Conservation (phyloP, 768 basidiomycete species). For the Suillus occidentalis region DNA sequence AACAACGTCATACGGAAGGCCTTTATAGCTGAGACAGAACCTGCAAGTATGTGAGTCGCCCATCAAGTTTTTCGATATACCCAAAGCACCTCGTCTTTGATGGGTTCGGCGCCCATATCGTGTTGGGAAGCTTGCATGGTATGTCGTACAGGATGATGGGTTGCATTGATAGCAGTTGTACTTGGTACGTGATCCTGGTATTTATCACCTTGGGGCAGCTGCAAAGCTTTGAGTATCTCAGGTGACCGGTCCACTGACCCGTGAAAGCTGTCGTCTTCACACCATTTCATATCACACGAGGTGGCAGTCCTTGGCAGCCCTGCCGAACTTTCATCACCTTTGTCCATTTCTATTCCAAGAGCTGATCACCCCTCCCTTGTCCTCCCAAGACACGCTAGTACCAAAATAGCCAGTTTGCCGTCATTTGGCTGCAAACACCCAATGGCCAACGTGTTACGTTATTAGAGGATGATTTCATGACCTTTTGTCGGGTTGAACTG, state of each 20-base stretch:
- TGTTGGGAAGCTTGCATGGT: neutral
- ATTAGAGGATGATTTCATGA: too few species aligned
- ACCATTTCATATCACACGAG: neutral
- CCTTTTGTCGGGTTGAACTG: too few species aligned
- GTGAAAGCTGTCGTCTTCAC: neutral
- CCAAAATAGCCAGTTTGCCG: too few species aligned
- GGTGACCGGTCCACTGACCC: neutral
- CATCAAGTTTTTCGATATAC: neutral
- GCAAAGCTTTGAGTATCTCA: neutral
- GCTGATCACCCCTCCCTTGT: too few species aligned
- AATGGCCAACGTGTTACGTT: too few species aligned
- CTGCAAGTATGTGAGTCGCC: constrained; percentile 9
- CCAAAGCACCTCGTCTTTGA: constrained; percentile 3
- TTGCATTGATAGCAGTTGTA: neutral
- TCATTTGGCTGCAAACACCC: too few species aligned
- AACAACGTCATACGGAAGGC: constrained; percentile 42
- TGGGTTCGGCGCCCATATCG: neutral
- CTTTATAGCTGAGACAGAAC: constrained; percentile 34
- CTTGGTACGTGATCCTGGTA: neutral
- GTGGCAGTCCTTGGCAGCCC: too few species aligned
- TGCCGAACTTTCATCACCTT: too few species aligned
- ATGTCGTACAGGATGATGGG: constrained; percentile 8
- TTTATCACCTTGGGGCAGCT: neutral
- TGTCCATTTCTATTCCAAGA: neutral
- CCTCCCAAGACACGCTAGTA: too few species aligned